Conservation (phyloP, 495 filamentous ascomycete genomes). For the Daldinia concentrica region DNA sequence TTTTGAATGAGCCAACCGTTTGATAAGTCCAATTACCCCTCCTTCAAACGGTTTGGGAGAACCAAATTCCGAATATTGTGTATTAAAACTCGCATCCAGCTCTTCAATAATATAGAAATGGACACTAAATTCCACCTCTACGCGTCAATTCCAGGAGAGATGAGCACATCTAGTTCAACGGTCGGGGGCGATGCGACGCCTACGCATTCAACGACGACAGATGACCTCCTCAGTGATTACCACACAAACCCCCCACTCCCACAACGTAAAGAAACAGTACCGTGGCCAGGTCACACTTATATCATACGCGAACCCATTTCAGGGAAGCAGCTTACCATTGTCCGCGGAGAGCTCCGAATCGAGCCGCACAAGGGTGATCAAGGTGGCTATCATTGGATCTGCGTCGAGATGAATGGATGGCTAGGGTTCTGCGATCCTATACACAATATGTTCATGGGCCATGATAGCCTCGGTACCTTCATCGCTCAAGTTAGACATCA, state of each 20-base stretch:
- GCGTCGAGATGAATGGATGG: constrained; percentile 53
- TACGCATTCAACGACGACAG: constrained; percentile 2
- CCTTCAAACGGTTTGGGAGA: background rate
- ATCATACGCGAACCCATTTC: constrained; percentile 45
- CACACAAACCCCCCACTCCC: background rate
- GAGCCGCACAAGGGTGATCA: constrained; percentile 39
- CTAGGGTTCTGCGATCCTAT: constrained; percentile 50
- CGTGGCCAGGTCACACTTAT: constrained; percentile 42
- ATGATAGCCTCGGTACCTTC: constrained; percentile 24
- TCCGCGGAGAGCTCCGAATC: constrained; percentile 46
- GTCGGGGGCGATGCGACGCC: constrained; percentile 15
- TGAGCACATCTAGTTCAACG: constrained; percentile 16
- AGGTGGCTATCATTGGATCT: constrained; percentile 51
- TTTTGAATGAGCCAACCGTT: background rate
- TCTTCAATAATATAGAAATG: background rate
- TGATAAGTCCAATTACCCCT: constrained; percentile 6
- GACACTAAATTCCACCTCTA: background rate
- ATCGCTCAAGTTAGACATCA: constrained; percentile 18
- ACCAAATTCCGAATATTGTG: background rate
- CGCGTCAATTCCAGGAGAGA: background rate
- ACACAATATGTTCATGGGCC: constrained; percentile 46
- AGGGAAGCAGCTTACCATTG: constrained; percentile 47
- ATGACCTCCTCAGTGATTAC: background rate
- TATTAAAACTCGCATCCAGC: background rate
- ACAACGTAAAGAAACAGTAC: constrained; percentile 15